Evolutionary conservation across 345 rosid species (phyloP).

Genomic region (Conringia planisiliqua): DNA sequence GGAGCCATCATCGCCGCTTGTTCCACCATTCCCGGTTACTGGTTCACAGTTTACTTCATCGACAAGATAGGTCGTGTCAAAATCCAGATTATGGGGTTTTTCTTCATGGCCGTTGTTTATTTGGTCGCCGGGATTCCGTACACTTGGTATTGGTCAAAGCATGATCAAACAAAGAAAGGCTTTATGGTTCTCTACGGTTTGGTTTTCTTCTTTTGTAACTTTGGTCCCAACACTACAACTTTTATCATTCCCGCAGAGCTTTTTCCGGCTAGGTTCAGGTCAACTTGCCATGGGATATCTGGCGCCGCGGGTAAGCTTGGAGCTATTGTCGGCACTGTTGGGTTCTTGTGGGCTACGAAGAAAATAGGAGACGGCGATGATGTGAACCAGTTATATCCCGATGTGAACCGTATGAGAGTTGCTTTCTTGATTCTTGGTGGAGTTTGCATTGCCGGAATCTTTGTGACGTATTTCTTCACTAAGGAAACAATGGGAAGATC

Average conservation of each 20-base stretch:
- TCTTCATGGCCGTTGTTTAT: conserved; percentile 55
- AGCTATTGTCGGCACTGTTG: conserved; percentile 66
- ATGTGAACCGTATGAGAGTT: conserved; percentile 30
- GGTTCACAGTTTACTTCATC: conserved; percentile 58
- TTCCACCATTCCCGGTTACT: conserved; percentile 69
- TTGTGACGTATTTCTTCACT: conserved; percentile 45
- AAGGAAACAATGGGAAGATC: conserved; percentile 68
- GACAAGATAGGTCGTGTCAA: conserved; percentile 61
- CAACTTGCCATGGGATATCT: conserved; percentile 75
- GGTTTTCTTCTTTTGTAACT: conserved; percentile 68
- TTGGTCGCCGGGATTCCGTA: conserved; percentile 48
- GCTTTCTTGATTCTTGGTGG: conserved; percentile 45
- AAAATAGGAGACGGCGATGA: neutral
- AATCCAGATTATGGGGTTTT: conserved; percentile 64
- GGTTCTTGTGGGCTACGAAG: conserved; percentile 48
- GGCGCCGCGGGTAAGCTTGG: conserved; percentile 78
- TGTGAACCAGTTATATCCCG: neutral
- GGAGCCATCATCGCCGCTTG: conserved; percentile 52
- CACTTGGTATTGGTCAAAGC: conserved; percentile 29
- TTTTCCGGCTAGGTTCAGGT: conserved; percentile 75
- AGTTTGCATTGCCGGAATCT: conserved; percentile 50
- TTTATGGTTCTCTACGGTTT: conserved; percentile 53
- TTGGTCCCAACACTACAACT: conserved; percentile 81
- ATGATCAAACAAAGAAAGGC: conserved; percentile 20
- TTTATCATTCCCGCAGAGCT: conserved; percentile 77